Conservation (phyloP, 2,329 filamentous ascomycete species). For the Aspergillus novoparasiticus region DNA sequence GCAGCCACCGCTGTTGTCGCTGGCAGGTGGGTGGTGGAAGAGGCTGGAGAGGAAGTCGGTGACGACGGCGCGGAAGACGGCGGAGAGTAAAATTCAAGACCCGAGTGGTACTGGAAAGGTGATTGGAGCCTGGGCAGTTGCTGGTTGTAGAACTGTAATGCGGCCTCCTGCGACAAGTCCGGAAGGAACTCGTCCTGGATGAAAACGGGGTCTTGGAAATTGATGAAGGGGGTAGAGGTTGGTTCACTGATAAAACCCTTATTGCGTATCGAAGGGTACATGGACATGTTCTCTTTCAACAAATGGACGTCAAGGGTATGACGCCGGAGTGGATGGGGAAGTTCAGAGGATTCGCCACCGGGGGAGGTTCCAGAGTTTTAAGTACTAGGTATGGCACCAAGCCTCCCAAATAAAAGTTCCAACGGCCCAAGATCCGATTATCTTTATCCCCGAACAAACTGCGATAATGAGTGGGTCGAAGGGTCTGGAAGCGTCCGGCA, state of each 20-base stretch:
- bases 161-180: constrained; percentile 31
- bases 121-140: constrained; percentile 34
- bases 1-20: constrained; percentile 28
- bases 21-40: constrained; percentile 34
- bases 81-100: constrained; percentile 36
- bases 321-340: constrained; percentile 22
- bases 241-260: constrained; percentile 47
- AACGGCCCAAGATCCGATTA: constrained; percentile 31
- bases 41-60: constrained; percentile 36
- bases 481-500: constrained; percentile 31
- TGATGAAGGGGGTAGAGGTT: constrained; percentile 25
- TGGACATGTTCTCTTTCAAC: constrained; percentile 40
- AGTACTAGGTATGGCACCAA: constrained; percentile 29
- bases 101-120: constrained; percentile 36
- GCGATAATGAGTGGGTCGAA: constrained; percentile 25
- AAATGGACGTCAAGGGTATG: constrained; percentile 29
- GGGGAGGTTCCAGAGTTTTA: constrained; percentile 28
- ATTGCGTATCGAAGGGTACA: constrained; percentile 40
- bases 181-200: constrained; percentile 44
- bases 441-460: constrained; percentile 22
- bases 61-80: constrained; percentile 42
- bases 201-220: constrained; percentile 35
- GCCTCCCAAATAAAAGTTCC: constrained; percentile 22
- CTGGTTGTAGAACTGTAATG: constrained; percentile 26
- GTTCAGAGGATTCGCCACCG: constrained; percentile 31